A percentile compares a stretch with the other conserved stretches of the same genome.
These are phyloP conservation scores for Phytophthora fragariaefolia DNA, from an alignment of 352 stramenopile genomes.

Conservation along the genomic window DNA sequence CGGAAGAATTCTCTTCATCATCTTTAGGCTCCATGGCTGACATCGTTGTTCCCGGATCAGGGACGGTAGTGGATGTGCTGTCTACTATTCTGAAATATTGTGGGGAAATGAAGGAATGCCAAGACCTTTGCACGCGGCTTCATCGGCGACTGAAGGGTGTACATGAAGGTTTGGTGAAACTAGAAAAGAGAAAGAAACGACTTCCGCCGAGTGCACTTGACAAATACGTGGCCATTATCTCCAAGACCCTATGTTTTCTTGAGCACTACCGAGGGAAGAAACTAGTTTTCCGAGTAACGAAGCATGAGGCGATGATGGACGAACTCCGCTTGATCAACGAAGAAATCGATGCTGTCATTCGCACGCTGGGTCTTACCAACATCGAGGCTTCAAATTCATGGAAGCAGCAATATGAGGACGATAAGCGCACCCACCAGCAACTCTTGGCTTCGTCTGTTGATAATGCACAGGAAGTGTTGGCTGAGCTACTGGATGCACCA, in stretches of 20 bases:
- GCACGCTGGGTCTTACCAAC: constrained; percentile 7
- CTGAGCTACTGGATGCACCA: constrained; percentile 7
- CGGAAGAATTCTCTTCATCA: neutral
- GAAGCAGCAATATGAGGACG: constrained; percentile 17
- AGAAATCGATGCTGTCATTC: constrained; percentile 19
- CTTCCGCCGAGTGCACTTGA: constrained; percentile 7
- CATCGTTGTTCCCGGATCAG: constrained; percentile 14
- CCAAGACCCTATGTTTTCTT: constrained; percentile 5
- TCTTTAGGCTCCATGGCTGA: constrained; percentile 1
- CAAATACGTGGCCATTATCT: constrained; percentile 15
- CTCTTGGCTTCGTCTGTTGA: constrained; percentile 2
- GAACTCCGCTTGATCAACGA: constrained; percentile 24
- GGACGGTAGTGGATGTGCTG: constrained; percentile 8
- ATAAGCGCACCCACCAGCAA: constrained; percentile 6
- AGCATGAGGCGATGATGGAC: constrained; percentile 12
- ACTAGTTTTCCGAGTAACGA: constrained; percentile 13
- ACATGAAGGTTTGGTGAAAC: neutral
- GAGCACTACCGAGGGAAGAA: constrained; percentile 16
- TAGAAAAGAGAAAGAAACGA: constrained; percentile 12
- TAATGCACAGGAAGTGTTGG: constrained; percentile 8
- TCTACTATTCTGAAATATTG: constrained; percentile 10
- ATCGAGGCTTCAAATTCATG: constrained; percentile 16
- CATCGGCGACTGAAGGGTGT: constrained; percentile 14
- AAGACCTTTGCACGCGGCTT: constrained; percentile 12
- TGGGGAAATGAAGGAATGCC: constrained; percentile 18